phyloP scores from a whole-genome alignment of 75 land plant genomes.

The Larix kaempferi region DNA sequence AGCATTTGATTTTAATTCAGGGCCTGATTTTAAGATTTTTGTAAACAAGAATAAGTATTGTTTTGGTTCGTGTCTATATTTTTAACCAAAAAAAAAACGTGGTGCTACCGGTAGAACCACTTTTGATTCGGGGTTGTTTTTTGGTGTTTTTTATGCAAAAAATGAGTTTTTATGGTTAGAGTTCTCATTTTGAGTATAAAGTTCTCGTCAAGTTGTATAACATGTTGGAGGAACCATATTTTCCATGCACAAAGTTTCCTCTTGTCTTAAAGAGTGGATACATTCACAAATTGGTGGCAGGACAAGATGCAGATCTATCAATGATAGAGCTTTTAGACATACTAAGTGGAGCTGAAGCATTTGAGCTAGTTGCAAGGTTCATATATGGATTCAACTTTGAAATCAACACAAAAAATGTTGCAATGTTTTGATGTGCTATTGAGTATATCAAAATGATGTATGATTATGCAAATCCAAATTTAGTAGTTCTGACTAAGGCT shows the following conservation, averaged over 20 bases:
- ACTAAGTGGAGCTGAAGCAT: constrained; percentile 89
- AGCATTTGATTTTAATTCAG: no score
- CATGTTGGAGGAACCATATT: constrained; percentile 71
- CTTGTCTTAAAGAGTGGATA: constrained; percentile 80
- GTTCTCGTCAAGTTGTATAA: no score
- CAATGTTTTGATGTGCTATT: constrained; percentile 66
- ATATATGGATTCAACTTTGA: constrained; percentile 93
- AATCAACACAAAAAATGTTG: constrained; percentile 66
- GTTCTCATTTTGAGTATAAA: no score
- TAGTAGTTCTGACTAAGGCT: constrained; percentile 59
- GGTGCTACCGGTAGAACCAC: no score
- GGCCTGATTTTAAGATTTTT: no score
- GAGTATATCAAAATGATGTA: constrained; percentile 94
- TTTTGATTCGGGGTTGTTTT: no score
- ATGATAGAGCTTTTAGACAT: constrained; percentile 58
- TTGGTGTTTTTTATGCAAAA: no score
- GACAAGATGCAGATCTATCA: constrained; percentile 44
- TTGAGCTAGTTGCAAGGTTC: constrained; percentile 81
- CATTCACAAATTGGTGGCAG: constrained; percentile 64
- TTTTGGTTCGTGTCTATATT: no score
- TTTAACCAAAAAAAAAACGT: no score
- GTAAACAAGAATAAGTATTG: no score
- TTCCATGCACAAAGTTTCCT: constrained; percentile 88
- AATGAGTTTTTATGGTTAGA: no score
- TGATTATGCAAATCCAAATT: constrained; percentile 65